Percentiles rank a stretch among this genome's conserved stretches.
Evolutionary conservation across 257 asterid genomes (phyloP).

Genomic region (Gynochthodes officinalis): DNA sequence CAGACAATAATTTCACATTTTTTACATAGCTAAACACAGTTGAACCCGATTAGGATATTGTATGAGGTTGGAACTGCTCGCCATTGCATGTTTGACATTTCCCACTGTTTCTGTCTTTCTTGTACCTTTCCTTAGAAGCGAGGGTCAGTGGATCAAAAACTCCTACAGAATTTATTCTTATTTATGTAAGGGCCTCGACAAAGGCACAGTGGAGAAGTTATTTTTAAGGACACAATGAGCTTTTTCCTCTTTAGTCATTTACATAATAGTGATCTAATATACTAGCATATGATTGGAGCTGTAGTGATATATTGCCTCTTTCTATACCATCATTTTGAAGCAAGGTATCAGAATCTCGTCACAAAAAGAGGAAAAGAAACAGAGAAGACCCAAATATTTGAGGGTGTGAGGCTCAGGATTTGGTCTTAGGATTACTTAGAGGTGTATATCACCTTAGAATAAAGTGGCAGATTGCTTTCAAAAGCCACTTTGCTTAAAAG

Average conservation of each 20-base stretch:
- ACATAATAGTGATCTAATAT: background rate
- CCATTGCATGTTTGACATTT: constrained; percentile 2
- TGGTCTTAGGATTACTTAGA: constrained; percentile 21
- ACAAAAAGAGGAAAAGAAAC: constrained; percentile 8
- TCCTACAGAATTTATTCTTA: constrained; percentile 8
- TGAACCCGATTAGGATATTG: background rate
- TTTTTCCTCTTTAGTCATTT: background rate
- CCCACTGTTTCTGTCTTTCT: constrained; percentile 14
- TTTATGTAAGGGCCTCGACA: constrained; percentile 9
- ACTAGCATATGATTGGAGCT: background rate
- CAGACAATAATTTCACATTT: background rate
- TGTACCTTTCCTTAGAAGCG: constrained; percentile 2
- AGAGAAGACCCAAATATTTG: constrained; percentile 4
- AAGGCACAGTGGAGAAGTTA: constrained; percentile 8
- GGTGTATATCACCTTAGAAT: constrained; percentile 29
- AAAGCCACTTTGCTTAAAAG: constrained; percentile 34
- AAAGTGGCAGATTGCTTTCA: constrained; percentile 35
- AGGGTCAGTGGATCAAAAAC: constrained; percentile 8
- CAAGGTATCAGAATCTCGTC: constrained; percentile 27
- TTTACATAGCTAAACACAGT: background rate
- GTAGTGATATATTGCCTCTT: background rate
- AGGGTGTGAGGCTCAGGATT: constrained; percentile 15
- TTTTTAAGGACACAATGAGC: background rate
- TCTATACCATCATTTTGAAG: constrained; percentile 14
- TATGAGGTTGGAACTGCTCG: constrained; percentile 3